Evolutionary conservation across 1,284 basidiomycete genomes (phyloP).

Genomic region (Stygiomarasmius scandens): DNA sequence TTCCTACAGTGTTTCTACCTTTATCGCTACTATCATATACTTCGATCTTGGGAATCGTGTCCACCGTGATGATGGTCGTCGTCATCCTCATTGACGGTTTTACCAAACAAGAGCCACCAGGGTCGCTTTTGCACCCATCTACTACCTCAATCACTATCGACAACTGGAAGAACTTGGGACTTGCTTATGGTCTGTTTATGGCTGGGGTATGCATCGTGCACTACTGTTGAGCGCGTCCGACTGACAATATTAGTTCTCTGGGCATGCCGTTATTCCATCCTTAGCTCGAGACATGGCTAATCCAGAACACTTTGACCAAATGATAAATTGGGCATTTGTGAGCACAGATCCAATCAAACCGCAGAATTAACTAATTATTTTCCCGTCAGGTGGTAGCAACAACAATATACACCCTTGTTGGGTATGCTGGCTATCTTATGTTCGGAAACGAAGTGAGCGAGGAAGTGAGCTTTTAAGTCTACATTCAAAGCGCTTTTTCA

Average conservation of each 20-base stretch:
- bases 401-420: constrained; percentile 78
- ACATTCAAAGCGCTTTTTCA: constrained; percentile 2
- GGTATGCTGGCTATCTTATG: constrained; percentile 90
- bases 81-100: constrained; percentile 88
- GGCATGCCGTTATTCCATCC: constrained; percentile 92
- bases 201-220: constrained; percentile 69
- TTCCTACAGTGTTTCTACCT: constrained; percentile 85
- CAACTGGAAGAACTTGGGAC: constrained; percentile 61
- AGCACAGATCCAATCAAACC: no score
- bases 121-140: constrained; percentile 79
- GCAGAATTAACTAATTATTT: neutral
- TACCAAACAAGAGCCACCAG: constrained; percentile 77
- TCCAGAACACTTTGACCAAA: constrained; percentile 78
- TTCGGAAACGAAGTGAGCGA: constrained; percentile 83
- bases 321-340: constrained; percentile 87
- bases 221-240: neutral
- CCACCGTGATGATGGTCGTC: constrained; percentile 75
- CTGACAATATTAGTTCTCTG: constrained; percentile 66
- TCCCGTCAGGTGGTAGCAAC: constrained; percentile 70
- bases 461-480: constrained; percentile 56
- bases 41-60: constrained; percentile 83
- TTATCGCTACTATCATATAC: constrained; percentile 84
- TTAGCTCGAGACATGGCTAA: constrained; percentile 90
- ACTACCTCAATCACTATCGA: constrained; percentile 68
- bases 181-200: constrained; percentile 91